These are phyloP conservation scores for Mycena alexandri DNA, from an alignment of 768 basidiomycete species.

Conservation along the genomic window DNA sequence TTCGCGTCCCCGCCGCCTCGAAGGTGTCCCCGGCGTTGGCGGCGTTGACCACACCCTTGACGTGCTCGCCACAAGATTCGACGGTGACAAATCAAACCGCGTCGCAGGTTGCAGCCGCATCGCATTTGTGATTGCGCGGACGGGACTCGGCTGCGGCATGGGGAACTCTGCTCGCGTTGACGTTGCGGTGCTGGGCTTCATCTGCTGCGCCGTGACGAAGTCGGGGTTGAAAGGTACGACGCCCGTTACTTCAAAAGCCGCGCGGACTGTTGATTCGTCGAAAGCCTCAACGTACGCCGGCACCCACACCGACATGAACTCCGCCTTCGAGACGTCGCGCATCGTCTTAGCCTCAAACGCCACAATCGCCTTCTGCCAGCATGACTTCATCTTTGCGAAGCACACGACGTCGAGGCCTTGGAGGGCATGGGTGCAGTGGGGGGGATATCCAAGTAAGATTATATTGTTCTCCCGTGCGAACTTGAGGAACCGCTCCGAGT, in stretches of 20 bases:
- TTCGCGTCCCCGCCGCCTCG: neutral
- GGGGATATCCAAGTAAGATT: conserved; percentile 44
- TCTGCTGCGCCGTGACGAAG: conserved; percentile 44
- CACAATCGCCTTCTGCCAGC: conserved; percentile 33
- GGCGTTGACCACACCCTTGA: no score
- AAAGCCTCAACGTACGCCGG: conserved; percentile 46
- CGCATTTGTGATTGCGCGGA: conserved; percentile 14
- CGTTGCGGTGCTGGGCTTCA: conserved; percentile 44
- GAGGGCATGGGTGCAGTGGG: conserved; percentile 42
- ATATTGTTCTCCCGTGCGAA: conserved; percentile 43
- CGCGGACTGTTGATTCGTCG: conserved; percentile 41
- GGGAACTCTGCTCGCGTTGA: conserved; percentile 45
- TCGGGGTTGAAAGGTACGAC: conserved; percentile 49
- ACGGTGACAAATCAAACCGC: neutral
- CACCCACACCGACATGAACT: conserved; percentile 46
- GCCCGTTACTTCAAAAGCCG: conserved; percentile 48
- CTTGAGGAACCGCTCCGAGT: conserved; percentile 42
- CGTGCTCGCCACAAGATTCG: neutral
- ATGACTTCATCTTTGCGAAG: conserved; percentile 34
- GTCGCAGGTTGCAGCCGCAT: conserved; percentile 13
- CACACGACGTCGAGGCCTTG: no score
- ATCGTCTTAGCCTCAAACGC: no score
- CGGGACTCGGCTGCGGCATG: conserved; percentile 43
- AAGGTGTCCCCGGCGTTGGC: neutral
- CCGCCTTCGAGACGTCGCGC: conserved; percentile 43